Percentiles rank a stretch among this genome's conserved stretches.
Conservation (phyloP, 2,329 filamentous ascomycete genomes). For the Talaromyces islandicus region DNA sequence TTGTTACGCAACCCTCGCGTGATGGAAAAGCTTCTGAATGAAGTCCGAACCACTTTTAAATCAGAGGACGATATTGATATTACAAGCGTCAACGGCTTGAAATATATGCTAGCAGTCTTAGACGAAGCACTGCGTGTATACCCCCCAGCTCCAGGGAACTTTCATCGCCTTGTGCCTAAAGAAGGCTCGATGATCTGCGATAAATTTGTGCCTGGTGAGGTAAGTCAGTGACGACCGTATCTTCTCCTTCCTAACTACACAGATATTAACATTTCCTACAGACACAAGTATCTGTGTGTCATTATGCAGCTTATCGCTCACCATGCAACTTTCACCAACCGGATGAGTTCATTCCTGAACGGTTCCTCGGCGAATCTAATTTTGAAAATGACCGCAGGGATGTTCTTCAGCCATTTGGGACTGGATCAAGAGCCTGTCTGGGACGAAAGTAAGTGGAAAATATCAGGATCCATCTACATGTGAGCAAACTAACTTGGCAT, state of each 20-base stretch:
- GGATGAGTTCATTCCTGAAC: background rate
- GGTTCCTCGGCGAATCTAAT: background rate
- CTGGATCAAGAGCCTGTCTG: background rate
- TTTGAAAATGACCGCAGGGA: background rate
- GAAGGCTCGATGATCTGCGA: background rate
- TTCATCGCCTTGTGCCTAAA: background rate
- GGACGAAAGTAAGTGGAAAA: background rate
- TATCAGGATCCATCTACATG: background rate
- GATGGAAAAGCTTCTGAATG: background rate
- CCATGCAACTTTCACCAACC: background rate
- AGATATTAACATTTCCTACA: background rate
- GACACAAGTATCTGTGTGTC: background rate
- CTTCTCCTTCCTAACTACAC: background rate
- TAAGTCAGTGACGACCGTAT: background rate
- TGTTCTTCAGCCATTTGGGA: background rate
- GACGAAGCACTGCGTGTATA: background rate
- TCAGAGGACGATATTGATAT: background rate
- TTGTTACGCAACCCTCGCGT: background rate
- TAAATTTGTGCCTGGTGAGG: background rate
- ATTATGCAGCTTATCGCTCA: background rate
- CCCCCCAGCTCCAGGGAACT: background rate
- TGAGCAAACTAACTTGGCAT: background rate
- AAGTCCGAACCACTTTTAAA: background rate
- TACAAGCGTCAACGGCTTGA: background rate
- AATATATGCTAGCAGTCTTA: background rate